These are phyloP conservation scores for Erodium moschatum DNA, from an alignment of 441 rosid genomes.

Conservation along the genomic window DNA sequence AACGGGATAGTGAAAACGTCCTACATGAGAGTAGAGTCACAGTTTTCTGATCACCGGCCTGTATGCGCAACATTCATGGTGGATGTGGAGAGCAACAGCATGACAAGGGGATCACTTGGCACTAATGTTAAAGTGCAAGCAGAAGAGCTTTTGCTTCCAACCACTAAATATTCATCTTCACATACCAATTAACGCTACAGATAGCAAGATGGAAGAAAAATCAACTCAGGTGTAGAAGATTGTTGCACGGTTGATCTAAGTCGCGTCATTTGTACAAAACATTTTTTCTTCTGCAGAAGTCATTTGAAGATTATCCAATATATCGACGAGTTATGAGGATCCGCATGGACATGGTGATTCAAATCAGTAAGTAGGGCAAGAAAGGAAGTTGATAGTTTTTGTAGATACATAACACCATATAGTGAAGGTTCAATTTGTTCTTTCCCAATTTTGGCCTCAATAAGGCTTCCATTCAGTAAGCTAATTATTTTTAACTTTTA, in stretches of 20 bases:
- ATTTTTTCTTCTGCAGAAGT: not conserved
- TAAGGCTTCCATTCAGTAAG: too few relatives aligned
- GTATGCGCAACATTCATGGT: slow-evolving; percentile 44
- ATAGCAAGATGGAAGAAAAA: not conserved
- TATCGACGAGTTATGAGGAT: not conserved
- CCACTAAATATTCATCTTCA: not conserved
- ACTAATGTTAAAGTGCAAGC: slow-evolving; percentile 28
- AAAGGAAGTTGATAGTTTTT: not conserved
- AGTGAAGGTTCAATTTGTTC: not conserved
- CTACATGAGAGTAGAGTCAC: slow-evolving; percentile 41
- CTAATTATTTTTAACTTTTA: too few relatives aligned
- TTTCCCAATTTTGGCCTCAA: not conserved
- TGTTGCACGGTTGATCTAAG: not conserved
- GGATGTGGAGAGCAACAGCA: slow-evolving; percentile 26
- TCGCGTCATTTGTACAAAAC: not conserved
- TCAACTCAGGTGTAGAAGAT: not conserved
- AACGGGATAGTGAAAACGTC: slow-evolving; percentile 40
- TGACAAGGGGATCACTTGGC: slow-evolving; percentile 16
- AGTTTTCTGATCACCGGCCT: slow-evolving; percentile 61
- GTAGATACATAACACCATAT: not conserved
- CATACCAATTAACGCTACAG: not conserved
- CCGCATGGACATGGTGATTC: not conserved
- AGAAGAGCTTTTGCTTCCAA: slow-evolving; percentile 24
- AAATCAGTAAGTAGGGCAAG: not conserved
- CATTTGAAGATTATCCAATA: too few relatives aligned